Base-by-base conservation (phyloP, 345 rosid genomes). In the Geranium brycei region DNA sequence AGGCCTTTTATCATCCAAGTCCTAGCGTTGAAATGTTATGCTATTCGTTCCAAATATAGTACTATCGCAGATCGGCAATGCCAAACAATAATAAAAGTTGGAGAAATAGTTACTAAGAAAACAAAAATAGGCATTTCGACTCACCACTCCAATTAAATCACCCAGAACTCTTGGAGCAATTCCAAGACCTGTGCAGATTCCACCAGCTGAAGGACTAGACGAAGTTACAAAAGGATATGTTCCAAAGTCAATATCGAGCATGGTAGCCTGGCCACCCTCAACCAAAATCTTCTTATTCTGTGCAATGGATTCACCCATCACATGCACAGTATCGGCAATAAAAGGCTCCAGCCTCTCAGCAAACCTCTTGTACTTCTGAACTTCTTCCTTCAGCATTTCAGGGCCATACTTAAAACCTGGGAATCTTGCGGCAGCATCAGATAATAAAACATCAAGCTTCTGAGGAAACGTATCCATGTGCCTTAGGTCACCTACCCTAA, bases 221-320 rank as follows among this genome's bases (percentile, higher is more conserved):
- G 99, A 90, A 68, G 99, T 93, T 28, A 93, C 99, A 69, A 90
- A 93, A 17, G 99, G 99, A 69, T 93, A 93, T 12, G 97, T 93
- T 64, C 97, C 97, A 72, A 90, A 90, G 69, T 93, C 99, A 67
- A 90, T 79, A 61, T 93, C 99, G 66, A 93, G 73, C 99, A 93
- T 93, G 16, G 99, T 88, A 23, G 99, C 99, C 69, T 93, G 99
- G 69, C 99, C 97, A 72, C 99, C 99, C 82, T 93, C 99, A 7
- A 93, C 91, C 84, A 90, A 75, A 76, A 93, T 79, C 73, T 77
- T 93, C 69, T 87, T 88, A 75, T 86, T 86, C 77, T 85, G 83
- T 6, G 72, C 68, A 63, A 93, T 87, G 2, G 89, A 81, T 31
- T 93, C 95, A 62, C 90, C 86, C 77, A 93, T 77, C 62, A 92